Conservation (phyloP, 2,329 filamentous ascomycete genomes). For the Bimuria novae-zelandiae region DNA sequence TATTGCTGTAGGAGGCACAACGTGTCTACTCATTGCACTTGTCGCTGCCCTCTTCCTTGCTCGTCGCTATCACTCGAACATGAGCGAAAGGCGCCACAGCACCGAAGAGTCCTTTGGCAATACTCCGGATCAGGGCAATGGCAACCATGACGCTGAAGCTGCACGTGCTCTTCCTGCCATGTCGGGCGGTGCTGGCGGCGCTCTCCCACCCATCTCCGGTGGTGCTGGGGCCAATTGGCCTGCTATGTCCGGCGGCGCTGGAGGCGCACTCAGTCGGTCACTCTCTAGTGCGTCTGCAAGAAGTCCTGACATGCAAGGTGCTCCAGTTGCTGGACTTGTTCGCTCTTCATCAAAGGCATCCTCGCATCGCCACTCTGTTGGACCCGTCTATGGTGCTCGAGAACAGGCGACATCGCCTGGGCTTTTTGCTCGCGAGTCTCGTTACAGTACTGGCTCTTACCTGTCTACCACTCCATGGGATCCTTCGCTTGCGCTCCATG, state of each 20-base stretch:
- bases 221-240: too few species aligned
- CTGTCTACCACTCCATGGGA: conserved; percentile 7
- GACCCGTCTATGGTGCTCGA: background rate
- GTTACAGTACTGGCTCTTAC: conserved; percentile 14
- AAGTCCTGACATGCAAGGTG: background rate
- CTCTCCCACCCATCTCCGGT: too few species aligned
- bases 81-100: conserved; percentile 25
- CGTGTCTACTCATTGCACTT: conserved; percentile 39
- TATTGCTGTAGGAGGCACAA: conserved; percentile 40
- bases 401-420: background rate
- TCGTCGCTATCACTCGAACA: conserved; percentile 34
- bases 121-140: conserved; percentile 22
- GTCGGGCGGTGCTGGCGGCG: conserved; percentile 22
- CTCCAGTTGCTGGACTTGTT: conserved; percentile 10
- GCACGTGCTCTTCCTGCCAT: conserved; percentile 22
- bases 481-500: conserved; percentile 3
- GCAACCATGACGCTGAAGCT: conserved; percentile 18
- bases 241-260: conserved; percentile 29
- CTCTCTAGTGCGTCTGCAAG: conserved; percentile 1
- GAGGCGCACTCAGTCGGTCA: background rate
- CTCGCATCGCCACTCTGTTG: conserved; percentile 10
- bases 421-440: conserved; percentile 10
- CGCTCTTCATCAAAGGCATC: conserved; percentile 17
- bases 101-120: conserved; percentile 40
- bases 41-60: conserved; percentile 39